phyloP scores from a whole-genome alignment of 2,329 filamentous ascomycete species.

The Akanthomyces lecanii region DNA sequence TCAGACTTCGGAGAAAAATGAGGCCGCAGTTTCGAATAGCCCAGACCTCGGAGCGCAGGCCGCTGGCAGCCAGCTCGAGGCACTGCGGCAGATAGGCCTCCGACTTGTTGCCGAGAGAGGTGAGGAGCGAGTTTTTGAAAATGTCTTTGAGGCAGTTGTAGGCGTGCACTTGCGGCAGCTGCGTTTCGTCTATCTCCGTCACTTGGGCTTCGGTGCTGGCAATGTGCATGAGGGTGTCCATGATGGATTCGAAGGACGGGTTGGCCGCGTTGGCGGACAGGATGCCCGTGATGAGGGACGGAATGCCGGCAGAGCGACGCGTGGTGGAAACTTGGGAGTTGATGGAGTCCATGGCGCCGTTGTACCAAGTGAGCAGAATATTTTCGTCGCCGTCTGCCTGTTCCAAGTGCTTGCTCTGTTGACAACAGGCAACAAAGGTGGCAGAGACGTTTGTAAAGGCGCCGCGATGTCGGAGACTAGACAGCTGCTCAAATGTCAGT shows the following conservation, averaged over 20 bases:
- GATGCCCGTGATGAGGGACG: slow-evolving; percentile 78
- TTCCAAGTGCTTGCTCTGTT: slow-evolving; percentile 51
- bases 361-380: slow-evolving; percentile 67
- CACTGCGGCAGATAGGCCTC: slow-evolving; percentile 70
- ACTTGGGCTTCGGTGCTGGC: slow-evolving; percentile 50
- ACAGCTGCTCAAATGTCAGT: slow-evolving; percentile 76
- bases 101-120: slow-evolving; percentile 66
- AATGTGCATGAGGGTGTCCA: slow-evolving; percentile 58
- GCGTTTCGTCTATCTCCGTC: slow-evolving; percentile 57
- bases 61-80: slow-evolving; percentile 74
- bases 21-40: slow-evolving; percentile 91
- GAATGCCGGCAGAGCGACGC: slow-evolving; percentile 85
- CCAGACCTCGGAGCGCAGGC: slow-evolving; percentile 80
- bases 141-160: slow-evolving; percentile 91
- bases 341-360: slow-evolving; percentile 65
- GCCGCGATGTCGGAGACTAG: slow-evolving; percentile 79
- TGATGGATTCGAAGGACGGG: slow-evolving; percentile 61
- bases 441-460: slow-evolving; percentile 91
- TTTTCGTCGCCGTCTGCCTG: slow-evolving; percentile 31
- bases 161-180: slow-evolving; percentile 87
- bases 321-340: slow-evolving; percentile 76
- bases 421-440: slow-evolving; percentile 79
- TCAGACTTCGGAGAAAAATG: slow-evolving; percentile 80
- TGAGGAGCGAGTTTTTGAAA: slow-evolving; percentile 76
- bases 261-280: slow-evolving; percentile 59